A percentile compares a stretch with the other conserved stretches of the same genome.
phyloP scores from a whole-genome alignment of 1,284 basidiomycete genomes.

The Microbotryum lychnidis-dioicae region DNA sequence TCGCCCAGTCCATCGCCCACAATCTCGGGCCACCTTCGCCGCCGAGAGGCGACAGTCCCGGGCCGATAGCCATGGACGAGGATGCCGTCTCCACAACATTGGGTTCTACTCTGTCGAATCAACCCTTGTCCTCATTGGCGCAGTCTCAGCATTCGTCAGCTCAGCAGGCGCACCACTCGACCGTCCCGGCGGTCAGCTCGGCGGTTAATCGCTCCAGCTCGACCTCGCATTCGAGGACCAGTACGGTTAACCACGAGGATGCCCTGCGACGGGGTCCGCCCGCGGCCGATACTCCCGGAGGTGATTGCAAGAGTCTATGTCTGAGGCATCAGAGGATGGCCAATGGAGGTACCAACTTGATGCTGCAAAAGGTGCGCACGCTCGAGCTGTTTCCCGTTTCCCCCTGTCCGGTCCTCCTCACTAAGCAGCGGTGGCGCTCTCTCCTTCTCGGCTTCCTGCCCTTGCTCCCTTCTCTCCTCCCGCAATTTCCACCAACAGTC shows the following conservation, averaged over 20 bases:
- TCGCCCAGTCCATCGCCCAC: slow-evolving; percentile 17
- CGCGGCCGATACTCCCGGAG: slow-evolving; percentile 28
- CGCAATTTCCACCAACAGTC: slow-evolving; percentile 52
- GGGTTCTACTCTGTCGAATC: neutral
- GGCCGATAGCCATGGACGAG: neutral
- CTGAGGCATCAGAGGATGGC: slow-evolving; percentile 94
- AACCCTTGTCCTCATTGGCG: neutral
- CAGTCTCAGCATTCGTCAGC: neutral
- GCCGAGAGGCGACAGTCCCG: neutral
- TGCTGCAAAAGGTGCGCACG: slow-evolving; percentile 74
- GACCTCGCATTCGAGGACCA: no score
- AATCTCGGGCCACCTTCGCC: slow-evolving; percentile 11
- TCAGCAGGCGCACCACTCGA: neutral
- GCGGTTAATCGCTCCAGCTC: no score
- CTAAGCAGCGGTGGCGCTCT: neutral
- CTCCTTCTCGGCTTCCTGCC: no score
- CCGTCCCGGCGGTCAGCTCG: no score
- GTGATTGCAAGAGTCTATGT: slow-evolving; percentile 63
- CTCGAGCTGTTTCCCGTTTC: neutral
- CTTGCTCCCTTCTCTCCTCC: slow-evolving; percentile 4
- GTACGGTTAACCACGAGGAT: slow-evolving; percentile 11
- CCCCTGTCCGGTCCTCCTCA: neutral
- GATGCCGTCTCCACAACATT: neutral
- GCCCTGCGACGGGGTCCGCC: slow-evolving; percentile 26
- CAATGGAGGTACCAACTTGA: slow-evolving; percentile 85